These are phyloP conservation scores for Volvox reticuliferus DNA, from an alignment of 139 green algal genomes.

Conservation along the genomic window DNA sequence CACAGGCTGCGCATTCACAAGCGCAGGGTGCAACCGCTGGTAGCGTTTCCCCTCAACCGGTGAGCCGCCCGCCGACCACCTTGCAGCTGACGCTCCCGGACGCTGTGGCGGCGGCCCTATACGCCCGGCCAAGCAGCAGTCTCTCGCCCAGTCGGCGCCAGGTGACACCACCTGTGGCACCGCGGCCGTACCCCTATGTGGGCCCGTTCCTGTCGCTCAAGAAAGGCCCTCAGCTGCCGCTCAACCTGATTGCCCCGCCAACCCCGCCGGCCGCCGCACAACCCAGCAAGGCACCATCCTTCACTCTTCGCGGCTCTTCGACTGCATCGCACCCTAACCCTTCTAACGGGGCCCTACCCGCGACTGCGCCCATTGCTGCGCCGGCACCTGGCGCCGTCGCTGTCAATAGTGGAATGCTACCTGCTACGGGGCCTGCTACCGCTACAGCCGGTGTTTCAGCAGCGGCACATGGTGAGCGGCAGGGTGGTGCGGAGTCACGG, in stretches of 20 bases:
- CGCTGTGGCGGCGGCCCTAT: not conserved
- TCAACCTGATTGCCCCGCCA: not conserved
- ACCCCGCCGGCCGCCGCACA: not conserved
- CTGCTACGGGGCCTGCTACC: not conserved
- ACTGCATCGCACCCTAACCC: too few relatives aligned
- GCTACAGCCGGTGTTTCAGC: not conserved
- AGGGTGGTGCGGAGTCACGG: too few relatives aligned
- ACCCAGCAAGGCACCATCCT: not conserved
- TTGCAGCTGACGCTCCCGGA: conserved; percentile 12
- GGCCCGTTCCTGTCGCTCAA: conserved; percentile 23
- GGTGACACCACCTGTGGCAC: not conserved
- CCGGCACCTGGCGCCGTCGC: not conserved
- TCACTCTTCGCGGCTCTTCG: not conserved
- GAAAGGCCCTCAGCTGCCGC: not conserved
- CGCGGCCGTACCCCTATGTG: conserved; percentile 21
- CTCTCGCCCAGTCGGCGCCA: not conserved
- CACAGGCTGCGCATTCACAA: not conserved
- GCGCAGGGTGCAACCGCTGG: not conserved
- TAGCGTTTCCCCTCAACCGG: not conserved
- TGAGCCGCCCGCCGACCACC: not conserved
- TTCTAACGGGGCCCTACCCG: not conserved
- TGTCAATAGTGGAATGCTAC: too few relatives aligned
- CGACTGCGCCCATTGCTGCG: not conserved
- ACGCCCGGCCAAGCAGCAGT: not conserved
- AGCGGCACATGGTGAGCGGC: too few relatives aligned